Conservation (phyloP, 768 basidiomycete genomes). For the Ramaria sp. region DNA sequence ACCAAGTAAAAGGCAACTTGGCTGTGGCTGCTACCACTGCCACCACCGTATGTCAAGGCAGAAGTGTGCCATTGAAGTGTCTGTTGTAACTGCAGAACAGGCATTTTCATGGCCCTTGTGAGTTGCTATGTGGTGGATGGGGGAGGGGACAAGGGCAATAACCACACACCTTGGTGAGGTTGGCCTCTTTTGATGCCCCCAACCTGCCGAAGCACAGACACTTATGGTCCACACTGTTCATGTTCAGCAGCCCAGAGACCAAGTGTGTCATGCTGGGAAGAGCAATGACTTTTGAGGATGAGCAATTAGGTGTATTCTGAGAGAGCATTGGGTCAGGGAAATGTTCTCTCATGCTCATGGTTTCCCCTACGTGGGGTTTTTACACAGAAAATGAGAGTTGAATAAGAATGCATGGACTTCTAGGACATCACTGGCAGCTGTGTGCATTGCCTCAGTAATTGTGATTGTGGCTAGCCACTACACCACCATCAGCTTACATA, state of each 20-base stretch:
- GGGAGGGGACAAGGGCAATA: not conserved
- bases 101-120: too few species aligned
- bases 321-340: too few species aligned
- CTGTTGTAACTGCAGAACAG: slow-evolving; percentile 4
- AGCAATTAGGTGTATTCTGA: too few species aligned
- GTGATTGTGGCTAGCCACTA: slow-evolving; percentile 7
- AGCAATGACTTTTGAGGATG: slow-evolving; percentile 7
- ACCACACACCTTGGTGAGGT: slow-evolving; percentile 1
- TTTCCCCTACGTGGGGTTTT: too few species aligned
- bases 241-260: slow-evolving; percentile 4
- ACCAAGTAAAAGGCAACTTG: not conserved
- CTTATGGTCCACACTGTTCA: slow-evolving; percentile 3
- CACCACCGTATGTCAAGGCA: not conserved
- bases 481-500: not conserved
- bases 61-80: slow-evolving; percentile 1
- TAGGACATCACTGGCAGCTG: slow-evolving; percentile 14
- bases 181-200: slow-evolving; percentile 7
- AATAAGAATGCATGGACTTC: slow-evolving; percentile 16
- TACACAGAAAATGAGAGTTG: too few species aligned
- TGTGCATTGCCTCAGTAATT: slow-evolving; percentile 6
- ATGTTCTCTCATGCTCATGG: too few species aligned
- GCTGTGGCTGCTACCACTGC: not conserved
- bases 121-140: too few species aligned
- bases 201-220: slow-evolving; percentile 1
- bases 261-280: slow-evolving; percentile 8